Percentiles rank a stretch among this genome's conserved stretches.
These are phyloP conservation scores for Barbatosphaeria neglecta DNA, from an alignment of 495 filamentous ascomycete species.

Conservation along the genomic window DNA sequence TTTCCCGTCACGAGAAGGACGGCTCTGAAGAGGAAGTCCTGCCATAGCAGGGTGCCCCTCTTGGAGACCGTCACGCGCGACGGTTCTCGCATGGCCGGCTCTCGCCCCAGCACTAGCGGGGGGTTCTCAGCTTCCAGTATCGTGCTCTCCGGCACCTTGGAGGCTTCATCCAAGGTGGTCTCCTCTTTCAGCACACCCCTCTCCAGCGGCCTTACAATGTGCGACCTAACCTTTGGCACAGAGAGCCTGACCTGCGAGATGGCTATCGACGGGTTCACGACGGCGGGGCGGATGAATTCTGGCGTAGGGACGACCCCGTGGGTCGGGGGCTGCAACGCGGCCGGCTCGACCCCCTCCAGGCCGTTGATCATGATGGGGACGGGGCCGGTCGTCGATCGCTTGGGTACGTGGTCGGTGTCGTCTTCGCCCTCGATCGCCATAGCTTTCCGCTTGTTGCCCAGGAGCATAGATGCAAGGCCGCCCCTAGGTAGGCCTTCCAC, in stretches of 20 bases:
- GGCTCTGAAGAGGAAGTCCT: conserved; percentile 77
- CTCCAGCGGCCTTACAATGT: conserved; percentile 60
- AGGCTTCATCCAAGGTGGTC: conserved; percentile 43
- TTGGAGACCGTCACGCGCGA: conserved; percentile 70
- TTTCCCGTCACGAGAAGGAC: conserved; percentile 84
- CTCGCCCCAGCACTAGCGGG: too few species aligned
- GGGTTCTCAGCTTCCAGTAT: conserved; percentile 39
- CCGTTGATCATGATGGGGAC: conserved; percentile 65
- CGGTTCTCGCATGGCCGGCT: conserved; percentile 67
- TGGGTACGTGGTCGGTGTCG: conserved; percentile 48
- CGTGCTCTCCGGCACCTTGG: conserved; percentile 45
- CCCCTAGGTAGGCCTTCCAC: conserved; percentile 90
- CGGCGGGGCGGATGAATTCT: conserved; percentile 77
- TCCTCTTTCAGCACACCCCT: conserved; percentile 32
- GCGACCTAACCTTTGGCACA: conserved; percentile 73
- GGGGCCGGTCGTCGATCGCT: conserved; percentile 55
- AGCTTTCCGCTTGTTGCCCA: conserved; percentile 87
- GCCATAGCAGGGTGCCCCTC: conserved; percentile 79
- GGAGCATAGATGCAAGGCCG: conserved; percentile 68
- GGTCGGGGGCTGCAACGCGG: conserved; percentile 37
- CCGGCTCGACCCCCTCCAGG: conserved; percentile 62
- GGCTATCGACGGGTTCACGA: conserved; percentile 65
- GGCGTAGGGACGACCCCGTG: conserved; percentile 63
- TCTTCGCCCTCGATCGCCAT: conserved; percentile 54
- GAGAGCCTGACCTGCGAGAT: conserved; percentile 81